Base-by-base conservation (phyloP, 139 green algal species). In the Chlamydomonas eustigma region DNA sequence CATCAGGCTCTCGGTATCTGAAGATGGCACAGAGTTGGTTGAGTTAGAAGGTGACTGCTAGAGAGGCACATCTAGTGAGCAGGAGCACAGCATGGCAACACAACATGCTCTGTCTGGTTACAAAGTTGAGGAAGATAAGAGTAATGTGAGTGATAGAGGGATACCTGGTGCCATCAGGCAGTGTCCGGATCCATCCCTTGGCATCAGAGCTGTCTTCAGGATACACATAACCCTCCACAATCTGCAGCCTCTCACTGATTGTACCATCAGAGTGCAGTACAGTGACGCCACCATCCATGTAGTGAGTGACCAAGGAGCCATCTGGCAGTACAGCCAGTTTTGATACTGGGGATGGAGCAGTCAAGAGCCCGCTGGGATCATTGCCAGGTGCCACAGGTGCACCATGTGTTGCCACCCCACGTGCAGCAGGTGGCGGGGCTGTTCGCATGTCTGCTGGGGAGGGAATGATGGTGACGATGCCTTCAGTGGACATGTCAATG, bases 201-300 rank as follows among this genome's bases (percentile, higher is more conserved):
- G 78, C 75, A 22, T 44, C 65, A 44, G 18, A 44, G 24, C 74
- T 51, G 35, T 78, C 71, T 36, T 32, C 71, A 50, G 71, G 32
- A 24, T 33, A 51, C 31, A 79, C 1, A 71, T 67, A 84, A 0
- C 74, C 79, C 4, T 83, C 75, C 12, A 78, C 70, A 0, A 37
- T 58, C n/a, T 63, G 64, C 50, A 81, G 35, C 30, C 79, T 71
- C 63, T 78, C 74, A 32, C 78, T 84, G n/a, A 82, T 69, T 30
- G 28, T 79, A 63, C 81, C 81, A 50, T 89, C 84, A 6, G 73
- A 34, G 50, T 83, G 80, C 64, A 89, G 39, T 39, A 89, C 69
- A 0, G 64, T 63, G 37, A 83, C 4, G 3, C 22, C 70, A 3
- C 68, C 78, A 28, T 63, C 38, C 12, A 31, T n/a, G 32, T 32